phyloP scores from a whole-genome alignment of 2,329 filamentous ascomycete species.

The Fusarium sp. region DNA sequence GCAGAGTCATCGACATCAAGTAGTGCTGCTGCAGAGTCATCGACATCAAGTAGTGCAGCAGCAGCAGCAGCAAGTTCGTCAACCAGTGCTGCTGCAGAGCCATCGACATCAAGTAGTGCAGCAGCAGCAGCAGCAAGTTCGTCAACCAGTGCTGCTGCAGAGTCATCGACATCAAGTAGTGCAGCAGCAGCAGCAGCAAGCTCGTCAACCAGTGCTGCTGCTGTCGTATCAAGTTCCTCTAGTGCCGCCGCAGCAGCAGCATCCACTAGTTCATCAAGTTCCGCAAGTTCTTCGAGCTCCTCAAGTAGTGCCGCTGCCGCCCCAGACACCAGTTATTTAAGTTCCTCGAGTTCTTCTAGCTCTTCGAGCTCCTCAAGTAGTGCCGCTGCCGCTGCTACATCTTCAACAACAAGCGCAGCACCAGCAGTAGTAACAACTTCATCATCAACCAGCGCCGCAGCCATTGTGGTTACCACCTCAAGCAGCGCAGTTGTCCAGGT shows the following conservation, averaged over 20 bases:
- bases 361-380: not conserved
- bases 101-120: too few species aligned
- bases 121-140: not conserved
- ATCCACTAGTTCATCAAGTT: not conserved
- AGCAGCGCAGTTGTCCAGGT: not conserved
- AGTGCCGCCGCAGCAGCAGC: not conserved
- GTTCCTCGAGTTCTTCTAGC: too few species aligned
- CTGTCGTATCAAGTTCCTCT: not conserved
- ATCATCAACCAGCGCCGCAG: too few species aligned
- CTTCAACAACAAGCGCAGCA: not conserved
- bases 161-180: not conserved
- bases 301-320: not conserved
- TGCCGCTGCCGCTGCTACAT: not conserved
- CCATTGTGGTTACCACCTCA: not conserved
- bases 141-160: not conserved
- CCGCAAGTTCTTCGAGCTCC: not conserved
- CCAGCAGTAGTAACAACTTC: not conserved
- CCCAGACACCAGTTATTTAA: not conserved
- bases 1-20: not conserved
- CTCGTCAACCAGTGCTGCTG: not conserved
- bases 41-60: not conserved
- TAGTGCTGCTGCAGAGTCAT: not conserved
- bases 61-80: not conserved
- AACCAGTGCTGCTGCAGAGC: not conserved
- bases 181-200: not conserved